These are phyloP conservation scores for Gaultheria prostrata DNA, from an alignment of 148 eudicot genomes.

Conservation along the genomic window DNA sequence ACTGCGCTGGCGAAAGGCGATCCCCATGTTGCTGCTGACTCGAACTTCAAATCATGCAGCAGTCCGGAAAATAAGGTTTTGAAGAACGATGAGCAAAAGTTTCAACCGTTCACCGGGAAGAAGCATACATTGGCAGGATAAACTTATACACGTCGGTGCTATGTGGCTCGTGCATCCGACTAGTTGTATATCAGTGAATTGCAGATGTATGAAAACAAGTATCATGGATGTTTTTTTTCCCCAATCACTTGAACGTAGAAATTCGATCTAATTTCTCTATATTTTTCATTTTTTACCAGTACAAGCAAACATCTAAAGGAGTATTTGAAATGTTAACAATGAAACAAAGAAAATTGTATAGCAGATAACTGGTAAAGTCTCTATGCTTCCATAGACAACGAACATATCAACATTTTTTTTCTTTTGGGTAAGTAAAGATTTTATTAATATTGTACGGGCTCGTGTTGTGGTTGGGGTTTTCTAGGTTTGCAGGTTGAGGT, in stretches of 20 bases:
- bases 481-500: too few relatives aligned
- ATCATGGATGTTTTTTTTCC: neutral
- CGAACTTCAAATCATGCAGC: neutral
- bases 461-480: too few relatives aligned
- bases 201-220: neutral
- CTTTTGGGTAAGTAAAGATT: too few relatives aligned
- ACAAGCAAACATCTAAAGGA: too few relatives aligned
- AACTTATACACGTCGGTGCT: too few relatives aligned
- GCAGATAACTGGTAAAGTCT: too few relatives aligned
- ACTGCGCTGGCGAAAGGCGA: neutral
- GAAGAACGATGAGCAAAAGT: neutral
- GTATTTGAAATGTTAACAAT: too few relatives aligned
- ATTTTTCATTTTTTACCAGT: too few relatives aligned
- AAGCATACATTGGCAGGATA: constrained; percentile 8
- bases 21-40: neutral
- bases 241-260: neutral
- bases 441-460: too few relatives aligned
- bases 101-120: constrained; percentile 21
- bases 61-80: neutral
- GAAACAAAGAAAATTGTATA: too few relatives aligned
- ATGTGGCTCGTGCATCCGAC: neutral
- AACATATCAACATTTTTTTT: too few relatives aligned
- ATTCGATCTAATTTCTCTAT: neutral
- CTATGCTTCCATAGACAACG: too few relatives aligned
- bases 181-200: neutral